phyloP scores from a whole-genome alignment of 768 basidiomycete genomes.

The Rhodotorula paludigena region DNA sequence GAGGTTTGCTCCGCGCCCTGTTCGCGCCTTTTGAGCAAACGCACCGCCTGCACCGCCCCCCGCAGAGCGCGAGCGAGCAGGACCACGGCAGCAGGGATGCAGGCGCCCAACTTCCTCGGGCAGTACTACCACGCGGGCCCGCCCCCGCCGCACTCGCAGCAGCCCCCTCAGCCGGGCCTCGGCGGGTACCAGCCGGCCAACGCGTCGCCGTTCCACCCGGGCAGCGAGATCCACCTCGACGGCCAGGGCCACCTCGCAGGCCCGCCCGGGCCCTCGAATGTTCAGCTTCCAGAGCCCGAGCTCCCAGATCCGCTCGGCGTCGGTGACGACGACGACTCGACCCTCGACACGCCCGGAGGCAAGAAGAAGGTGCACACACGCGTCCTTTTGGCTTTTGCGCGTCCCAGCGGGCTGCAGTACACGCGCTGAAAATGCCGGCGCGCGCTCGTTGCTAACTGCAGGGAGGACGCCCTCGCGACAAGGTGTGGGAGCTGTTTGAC shows the following conservation, averaged over 20 bases:
- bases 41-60: no score
- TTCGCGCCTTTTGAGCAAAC: no score
- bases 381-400: background rate
- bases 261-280: background rate
- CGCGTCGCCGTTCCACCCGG: background rate
- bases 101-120: background rate
- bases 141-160: background rate
- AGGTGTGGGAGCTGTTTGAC: constrained; percentile 33
- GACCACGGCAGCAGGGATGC: no score
- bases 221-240: background rate
- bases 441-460: background rate
- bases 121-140: background rate
- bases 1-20: no score
- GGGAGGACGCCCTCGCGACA: constrained; percentile 31
- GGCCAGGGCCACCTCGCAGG: background rate
- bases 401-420: no score
- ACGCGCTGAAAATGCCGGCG: no score
- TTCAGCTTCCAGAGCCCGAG: background rate
- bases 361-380: constrained; percentile 1
- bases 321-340: constrained; percentile 10
- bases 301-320: background rate
- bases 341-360: background rate
- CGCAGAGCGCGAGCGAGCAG: background rate
- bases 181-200: background rate
- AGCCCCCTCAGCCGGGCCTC: background rate